Evolutionary conservation across 108 stramenopile species (phyloP), one percentile per base, ranked within the genome.

Genomic region (Fragilariopsis cylindrus): DNA sequence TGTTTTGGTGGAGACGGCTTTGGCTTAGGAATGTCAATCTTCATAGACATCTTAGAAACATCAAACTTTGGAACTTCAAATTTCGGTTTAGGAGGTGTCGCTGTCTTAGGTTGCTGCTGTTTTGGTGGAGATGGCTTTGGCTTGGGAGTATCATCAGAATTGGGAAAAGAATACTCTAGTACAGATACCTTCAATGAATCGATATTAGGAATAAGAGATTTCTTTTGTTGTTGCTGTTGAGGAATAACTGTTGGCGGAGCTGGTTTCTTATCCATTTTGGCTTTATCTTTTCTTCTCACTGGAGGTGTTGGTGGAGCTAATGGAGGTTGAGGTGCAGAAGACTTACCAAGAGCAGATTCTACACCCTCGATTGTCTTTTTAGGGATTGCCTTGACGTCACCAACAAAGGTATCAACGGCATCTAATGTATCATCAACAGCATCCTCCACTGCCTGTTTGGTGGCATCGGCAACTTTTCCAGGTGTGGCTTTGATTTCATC

Each of bases 401-500:
- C 90, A 4, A 90, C 85, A 57, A 73, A 81, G 48, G 81, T 79
- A 41, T 74, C 79, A 44, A 88, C 75, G 6, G 83, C 80, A 63
- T 87, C 83, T 39, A 85, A 66, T 21, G 78, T 83, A 48, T 85
- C 81, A 69, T 91, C 78, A 44, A 88, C 75, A 13, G 88, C 81
- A 50, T 78, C 82, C 57, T 85, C 80, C 2, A 77, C 65, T 12
- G 80, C 80, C 50, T 74, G 78, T 55, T 76, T 80, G 16, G 85
- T 77, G 13, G 65, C 55, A 5, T 89, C 86, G 1, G 70, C 88
- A 55, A 92, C 84, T 57, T 73, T 79, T 46, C 89, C 88, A 1
- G 94, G 94, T 4, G 90, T 89, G 30, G 86, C 89, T 74, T 84
- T 77, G 75, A 85, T 80, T 72, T 82, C 85, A n/a, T 80, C 78